Conservation (phyloP, 2,329 filamentous ascomycete species). For the Pseudopithomyces maydicus region DNA sequence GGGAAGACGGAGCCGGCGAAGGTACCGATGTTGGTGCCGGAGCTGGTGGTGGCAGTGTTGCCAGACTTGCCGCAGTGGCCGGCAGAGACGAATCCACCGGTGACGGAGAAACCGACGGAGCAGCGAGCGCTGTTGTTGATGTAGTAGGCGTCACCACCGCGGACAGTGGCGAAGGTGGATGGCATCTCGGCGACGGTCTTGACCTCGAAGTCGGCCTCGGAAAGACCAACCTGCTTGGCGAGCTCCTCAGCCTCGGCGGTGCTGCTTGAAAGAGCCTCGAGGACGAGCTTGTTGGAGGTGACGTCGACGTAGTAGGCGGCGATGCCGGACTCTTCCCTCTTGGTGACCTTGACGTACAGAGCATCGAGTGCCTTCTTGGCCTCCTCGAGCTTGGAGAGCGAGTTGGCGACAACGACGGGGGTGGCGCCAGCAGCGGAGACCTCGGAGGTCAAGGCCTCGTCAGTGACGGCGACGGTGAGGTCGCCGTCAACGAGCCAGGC, state of each 20-base stretch:
- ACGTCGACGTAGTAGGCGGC: conserved; percentile 49
- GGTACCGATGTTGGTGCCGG: conserved; percentile 40
- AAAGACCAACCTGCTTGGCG: conserved; percentile 46
- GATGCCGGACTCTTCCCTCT: conserved; percentile 34
- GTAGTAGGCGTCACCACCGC: conserved; percentile 47
- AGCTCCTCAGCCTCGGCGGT: conserved; percentile 42
- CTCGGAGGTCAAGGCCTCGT: conserved; percentile 42
- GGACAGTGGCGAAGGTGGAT: conserved; percentile 42
- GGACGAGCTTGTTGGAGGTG: conserved; percentile 48
- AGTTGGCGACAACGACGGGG: conserved; percentile 40
- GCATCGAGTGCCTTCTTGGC: conserved; percentile 48
- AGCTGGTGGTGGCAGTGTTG: conserved; percentile 36
- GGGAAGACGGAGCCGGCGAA: conserved; percentile 49
- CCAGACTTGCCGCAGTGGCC: conserved; percentile 48
- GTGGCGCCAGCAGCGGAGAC: conserved; percentile 46
- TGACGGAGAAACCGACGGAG: conserved; percentile 50
- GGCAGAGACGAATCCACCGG: conserved; percentile 48
- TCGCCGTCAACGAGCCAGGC: conserved; percentile 48
- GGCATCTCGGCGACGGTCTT: conserved; percentile 40
- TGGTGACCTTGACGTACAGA: conserved; percentile 33
- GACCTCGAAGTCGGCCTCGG: conserved; percentile 46
- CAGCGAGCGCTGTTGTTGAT: conserved; percentile 42
- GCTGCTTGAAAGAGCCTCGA: conserved; percentile 46
- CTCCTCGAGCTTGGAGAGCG: conserved; percentile 44
- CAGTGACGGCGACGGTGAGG: conserved; percentile 47